Conservation (phyloP, 177 flowering plant species). For the Vitis hybrid region DNA sequence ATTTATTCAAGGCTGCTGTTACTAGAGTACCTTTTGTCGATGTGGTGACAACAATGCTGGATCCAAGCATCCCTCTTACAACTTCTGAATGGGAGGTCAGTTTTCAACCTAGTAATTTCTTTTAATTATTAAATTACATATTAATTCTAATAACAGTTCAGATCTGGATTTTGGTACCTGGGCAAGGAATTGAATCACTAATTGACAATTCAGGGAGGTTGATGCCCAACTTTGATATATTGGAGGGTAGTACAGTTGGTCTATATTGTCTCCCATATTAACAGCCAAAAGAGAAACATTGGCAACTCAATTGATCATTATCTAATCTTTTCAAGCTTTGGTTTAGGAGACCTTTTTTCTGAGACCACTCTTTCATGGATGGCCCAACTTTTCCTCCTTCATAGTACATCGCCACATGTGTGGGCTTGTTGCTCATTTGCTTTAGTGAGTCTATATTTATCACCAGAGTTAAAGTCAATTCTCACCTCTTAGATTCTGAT, state of each 20-base stretch:
- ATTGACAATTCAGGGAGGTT: background rate
- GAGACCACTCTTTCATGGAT: background rate
- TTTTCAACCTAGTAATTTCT: slow-evolving; percentile 12
- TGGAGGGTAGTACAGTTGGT: background rate
- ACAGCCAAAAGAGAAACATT: background rate
- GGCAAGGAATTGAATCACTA: background rate
- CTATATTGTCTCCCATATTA: background rate
- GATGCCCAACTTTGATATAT: background rate
- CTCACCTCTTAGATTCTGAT: background rate
- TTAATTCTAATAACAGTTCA: background rate
- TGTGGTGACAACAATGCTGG: slow-evolving; percentile 95
- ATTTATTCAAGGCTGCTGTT: slow-evolving; percentile 84
- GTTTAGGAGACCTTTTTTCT: background rate
- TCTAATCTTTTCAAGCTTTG: background rate
- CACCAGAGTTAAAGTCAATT: background rate
- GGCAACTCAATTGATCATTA: background rate
- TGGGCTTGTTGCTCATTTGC: background rate
- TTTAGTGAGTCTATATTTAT: background rate
- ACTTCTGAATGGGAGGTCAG: slow-evolving; percentile 78
- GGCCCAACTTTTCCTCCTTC: background rate
- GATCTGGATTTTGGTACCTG: background rate
- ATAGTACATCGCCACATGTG: background rate
- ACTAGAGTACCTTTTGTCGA: slow-evolving; percentile 96
- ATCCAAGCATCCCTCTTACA: slow-evolving; percentile 75
- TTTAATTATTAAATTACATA: background rate